Evolutionary conservation across 495 filamentous ascomycete genomes (phyloP).

Genomic region (Penicillium fimorum): DNA sequence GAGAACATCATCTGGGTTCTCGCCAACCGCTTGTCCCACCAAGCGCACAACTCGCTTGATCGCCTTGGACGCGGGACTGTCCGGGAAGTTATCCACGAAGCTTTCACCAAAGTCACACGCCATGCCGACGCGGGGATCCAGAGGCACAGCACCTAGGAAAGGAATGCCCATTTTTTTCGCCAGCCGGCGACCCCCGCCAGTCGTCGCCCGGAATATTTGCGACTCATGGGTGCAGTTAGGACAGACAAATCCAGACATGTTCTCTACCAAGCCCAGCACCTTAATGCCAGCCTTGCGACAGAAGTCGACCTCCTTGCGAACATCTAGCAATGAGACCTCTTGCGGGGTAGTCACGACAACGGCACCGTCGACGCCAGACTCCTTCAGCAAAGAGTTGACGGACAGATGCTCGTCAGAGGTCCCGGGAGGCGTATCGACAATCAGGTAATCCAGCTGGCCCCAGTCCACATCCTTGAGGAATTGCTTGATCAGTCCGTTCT

Average conservation of each 20-base stretch:
- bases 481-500: constrained; percentile 96
- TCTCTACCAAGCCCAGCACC: constrained; percentile 89
- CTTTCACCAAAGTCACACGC: constrained; percentile 96
- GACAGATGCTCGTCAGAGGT: constrained; percentile 93
- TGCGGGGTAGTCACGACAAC: constrained; percentile 94
- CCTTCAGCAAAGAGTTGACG: constrained; percentile 83
- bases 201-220: constrained; percentile 88
- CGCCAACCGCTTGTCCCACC: constrained; percentile 63
- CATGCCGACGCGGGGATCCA: constrained; percentile 94
- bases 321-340: constrained; percentile 88
- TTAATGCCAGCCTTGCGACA: constrained; percentile 90
- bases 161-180: constrained; percentile 83
- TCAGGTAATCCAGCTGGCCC: constrained; percentile 88
- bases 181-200: constrained; percentile 76
- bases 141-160: constrained; percentile 86
- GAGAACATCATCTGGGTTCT: constrained; percentile 44
- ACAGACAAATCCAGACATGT: constrained; percentile 97
- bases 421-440: constrained; percentile 94
- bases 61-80: constrained; percentile 81
- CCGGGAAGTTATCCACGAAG: constrained; percentile 89
- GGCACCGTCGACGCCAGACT: constrained; percentile 87
- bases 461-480: constrained; percentile 97
- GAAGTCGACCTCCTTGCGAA: constrained; percentile 95
- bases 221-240: constrained; percentile 77
- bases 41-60: constrained; percentile 72